These are phyloP conservation scores for Talaromyces borbonicus DNA, from an alignment of 495 filamentous ascomycete species.

Conservation along the genomic window DNA sequence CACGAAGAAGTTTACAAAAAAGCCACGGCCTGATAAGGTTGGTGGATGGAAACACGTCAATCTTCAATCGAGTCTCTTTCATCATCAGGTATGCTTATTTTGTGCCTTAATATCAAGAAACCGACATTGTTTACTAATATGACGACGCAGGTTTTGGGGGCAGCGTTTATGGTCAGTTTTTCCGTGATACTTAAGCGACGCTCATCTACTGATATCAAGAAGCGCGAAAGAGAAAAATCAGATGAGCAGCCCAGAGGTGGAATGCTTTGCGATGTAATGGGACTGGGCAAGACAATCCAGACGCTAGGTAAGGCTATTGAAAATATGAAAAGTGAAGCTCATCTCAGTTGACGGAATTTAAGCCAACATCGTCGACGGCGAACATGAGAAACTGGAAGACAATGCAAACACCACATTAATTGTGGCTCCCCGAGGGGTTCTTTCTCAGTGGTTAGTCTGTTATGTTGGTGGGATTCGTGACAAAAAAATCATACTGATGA, in stretches of 20 bases:
- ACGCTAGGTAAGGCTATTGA: constrained; percentile 20
- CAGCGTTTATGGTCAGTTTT: constrained; percentile 42
- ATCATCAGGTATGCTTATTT: constrained; percentile 33
- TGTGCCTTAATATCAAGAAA: background rate
- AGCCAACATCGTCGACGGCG: constrained; percentile 40
- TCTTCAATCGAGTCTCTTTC: constrained; percentile 35
- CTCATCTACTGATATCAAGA: no score
- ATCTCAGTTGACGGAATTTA: background rate
- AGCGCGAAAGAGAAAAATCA: constrained; percentile 39
- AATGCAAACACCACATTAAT: constrained; percentile 38
- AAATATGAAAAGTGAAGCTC: background rate
- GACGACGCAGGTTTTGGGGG: constrained; percentile 30
- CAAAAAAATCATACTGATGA: background rate
- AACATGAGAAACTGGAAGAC: constrained; percentile 18
- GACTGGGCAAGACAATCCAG: constrained; percentile 51
- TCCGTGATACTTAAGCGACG: no score
- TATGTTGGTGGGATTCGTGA: background rate
- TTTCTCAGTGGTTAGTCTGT: constrained; percentile 31
- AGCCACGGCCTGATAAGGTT: constrained; percentile 25
- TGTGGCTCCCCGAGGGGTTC: constrained; percentile 32
- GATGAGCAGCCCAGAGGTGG: constrained; percentile 36
- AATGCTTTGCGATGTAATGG: constrained; percentile 52
- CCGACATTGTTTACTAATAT: background rate
- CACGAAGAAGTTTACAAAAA: constrained; percentile 28
- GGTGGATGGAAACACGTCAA: constrained; percentile 37